A percentile compares a stretch with the other conserved stretches of the same genome.
These are phyloP conservation scores for Pilaira anomala DNA, from an alignment of 192 early-diverging fungal genomes.

Conservation along the genomic window DNA sequence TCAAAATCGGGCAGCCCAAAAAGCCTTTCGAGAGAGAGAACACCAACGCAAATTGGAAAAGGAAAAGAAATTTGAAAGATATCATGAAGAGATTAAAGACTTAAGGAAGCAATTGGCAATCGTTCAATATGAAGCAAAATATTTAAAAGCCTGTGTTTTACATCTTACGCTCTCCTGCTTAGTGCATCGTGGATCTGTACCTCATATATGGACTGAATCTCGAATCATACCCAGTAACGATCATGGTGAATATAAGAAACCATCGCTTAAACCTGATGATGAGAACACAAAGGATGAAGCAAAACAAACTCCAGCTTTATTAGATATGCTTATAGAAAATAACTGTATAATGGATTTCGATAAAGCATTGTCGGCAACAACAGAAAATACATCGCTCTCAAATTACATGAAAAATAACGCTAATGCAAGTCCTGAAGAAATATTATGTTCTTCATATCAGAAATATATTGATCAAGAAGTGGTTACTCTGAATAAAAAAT, in stretches of 20 bases:
- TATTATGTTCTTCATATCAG: neutral
- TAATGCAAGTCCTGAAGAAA: too few species aligned
- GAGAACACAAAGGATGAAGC: neutral
- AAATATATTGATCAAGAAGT: neutral
- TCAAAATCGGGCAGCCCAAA: slow-evolving; percentile 33
- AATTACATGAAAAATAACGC: neutral
- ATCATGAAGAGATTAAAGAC: slow-evolving; percentile 6
- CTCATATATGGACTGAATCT: slow-evolving; percentile 19
- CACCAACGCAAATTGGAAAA: slow-evolving; percentile 21
- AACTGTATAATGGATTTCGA: slow-evolving; percentile 12
- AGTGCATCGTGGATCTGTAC: slow-evolving; percentile 10
- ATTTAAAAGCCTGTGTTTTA: slow-evolving; percentile 14
- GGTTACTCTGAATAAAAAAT: neutral
- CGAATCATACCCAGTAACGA: neutral
- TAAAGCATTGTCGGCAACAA: slow-evolving; percentile 1
- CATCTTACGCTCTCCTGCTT: slow-evolving; percentile 15
- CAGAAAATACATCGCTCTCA: neutral
- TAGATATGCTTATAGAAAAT: slow-evolving; percentile 9
- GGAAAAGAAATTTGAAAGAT: slow-evolving; percentile 14
- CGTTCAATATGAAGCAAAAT: slow-evolving; percentile 22
- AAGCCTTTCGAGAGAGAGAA: slow-evolving; percentile 29
- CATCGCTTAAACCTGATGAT: neutral
- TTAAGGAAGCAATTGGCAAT: slow-evolving; percentile 5
- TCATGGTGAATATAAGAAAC: neutral
- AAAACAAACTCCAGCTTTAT: slow-evolving; percentile 2